Percentiles rank a stretch among this genome's conserved stretches.
Conservation (phyloP, 768 basidiomycete species). For the Russula ochroleuca region DNA sequence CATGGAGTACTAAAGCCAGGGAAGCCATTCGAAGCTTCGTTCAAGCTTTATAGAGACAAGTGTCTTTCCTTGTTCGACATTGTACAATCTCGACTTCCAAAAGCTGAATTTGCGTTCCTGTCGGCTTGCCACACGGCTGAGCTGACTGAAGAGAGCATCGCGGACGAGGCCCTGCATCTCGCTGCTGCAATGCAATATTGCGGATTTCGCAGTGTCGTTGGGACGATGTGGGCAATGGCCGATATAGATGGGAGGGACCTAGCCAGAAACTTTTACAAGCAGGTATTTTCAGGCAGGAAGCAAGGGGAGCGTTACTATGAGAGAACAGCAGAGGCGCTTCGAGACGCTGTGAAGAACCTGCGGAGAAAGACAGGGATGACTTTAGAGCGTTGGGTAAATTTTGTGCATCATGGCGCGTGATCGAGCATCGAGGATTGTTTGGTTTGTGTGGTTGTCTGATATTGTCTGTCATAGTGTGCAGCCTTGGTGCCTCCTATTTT, state of each 20-base stretch:
- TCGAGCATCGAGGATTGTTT: no score
- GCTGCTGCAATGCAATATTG: background rate
- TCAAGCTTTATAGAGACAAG: background rate
- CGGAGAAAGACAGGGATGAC: background rate
- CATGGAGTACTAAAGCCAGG: slow-evolving; percentile 1
- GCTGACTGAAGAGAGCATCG: background rate
- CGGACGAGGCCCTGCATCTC: background rate
- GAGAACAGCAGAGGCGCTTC: background rate
- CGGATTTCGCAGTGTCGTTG: background rate
- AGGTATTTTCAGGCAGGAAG: background rate
- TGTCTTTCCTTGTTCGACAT: background rate
- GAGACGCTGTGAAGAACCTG: background rate
- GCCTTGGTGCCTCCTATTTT: no score
- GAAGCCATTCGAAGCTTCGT: slow-evolving; percentile 6
- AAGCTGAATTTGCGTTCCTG: background rate
- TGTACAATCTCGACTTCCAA: slow-evolving; percentile 1
- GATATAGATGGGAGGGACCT: background rate
- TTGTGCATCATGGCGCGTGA: background rate
- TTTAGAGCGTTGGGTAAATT: background rate
- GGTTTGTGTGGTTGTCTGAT: no score
- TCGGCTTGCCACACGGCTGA: background rate
- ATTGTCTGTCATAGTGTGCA: no score
- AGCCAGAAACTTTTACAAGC: background rate
- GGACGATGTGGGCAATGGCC: background rate
- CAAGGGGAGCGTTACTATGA: background rate